A percentile compares a stretch with the other conserved stretches of the same genome.
phyloP scores from a whole-genome alignment of 768 basidiomycete species.

The Boletus edulis region DNA sequence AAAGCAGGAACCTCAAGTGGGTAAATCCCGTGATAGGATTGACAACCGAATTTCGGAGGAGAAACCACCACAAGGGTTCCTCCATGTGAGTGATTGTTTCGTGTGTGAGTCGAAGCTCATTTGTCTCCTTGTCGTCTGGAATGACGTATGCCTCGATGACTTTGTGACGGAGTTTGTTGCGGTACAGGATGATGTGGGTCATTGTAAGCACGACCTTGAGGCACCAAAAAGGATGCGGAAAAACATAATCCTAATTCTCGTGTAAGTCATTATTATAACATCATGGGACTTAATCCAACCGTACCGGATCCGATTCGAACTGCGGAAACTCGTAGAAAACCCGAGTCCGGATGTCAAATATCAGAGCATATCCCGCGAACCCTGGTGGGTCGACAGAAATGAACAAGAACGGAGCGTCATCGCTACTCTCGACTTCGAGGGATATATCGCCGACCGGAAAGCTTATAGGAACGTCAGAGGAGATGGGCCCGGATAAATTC shows the following conservation, averaged over 20 bases:
- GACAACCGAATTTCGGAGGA: no score
- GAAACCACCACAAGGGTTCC: no score
- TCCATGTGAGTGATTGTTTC: no score
- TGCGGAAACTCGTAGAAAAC: not conserved
- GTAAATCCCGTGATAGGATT: no score
- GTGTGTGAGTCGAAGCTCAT: no score
- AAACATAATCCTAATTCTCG: no score
- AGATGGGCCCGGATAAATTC: not conserved
- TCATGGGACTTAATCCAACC: not conserved
- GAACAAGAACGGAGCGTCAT: not conserved
- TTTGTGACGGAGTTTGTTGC: rapidly evolving
- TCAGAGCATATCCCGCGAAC: not conserved
- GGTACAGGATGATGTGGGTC: no score
- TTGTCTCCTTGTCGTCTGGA: no score
- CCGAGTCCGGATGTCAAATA: not conserved
- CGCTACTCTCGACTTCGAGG: not conserved
- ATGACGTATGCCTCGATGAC: no score
- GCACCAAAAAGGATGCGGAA: rapidly evolving
- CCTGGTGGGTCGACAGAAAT: not conserved
- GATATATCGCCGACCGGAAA: no score
- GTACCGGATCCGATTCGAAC: not conserved
- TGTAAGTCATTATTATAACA: not conserved
- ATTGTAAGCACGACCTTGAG: no score
- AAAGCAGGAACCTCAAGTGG: no score
- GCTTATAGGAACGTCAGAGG: not conserved